Evolutionary conservation across 2,329 filamentous ascomycete genomes (phyloP).

Genomic region (Nemania sp.): DNA sequence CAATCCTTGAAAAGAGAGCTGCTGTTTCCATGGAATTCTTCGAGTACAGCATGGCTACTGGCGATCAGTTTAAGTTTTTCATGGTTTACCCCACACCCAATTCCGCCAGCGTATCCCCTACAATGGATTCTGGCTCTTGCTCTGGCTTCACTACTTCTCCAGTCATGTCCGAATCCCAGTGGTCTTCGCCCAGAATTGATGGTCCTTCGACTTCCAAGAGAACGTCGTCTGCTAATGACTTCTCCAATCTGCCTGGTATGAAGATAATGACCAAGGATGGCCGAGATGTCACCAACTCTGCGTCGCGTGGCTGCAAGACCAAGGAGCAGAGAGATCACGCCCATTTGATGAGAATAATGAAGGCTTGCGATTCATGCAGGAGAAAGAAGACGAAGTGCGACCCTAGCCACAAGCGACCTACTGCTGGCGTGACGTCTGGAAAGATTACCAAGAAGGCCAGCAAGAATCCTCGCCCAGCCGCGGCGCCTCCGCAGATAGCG

Average conservation of each 20-base stretch:
- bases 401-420: constrained; percentile 59
- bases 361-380: constrained; percentile 66
- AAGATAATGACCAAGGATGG: constrained; percentile 68
- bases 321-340: constrained; percentile 70
- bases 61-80: constrained; percentile 65
- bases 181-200: constrained; percentile 41
- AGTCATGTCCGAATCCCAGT: constrained; percentile 51
- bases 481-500: constrained; percentile 28
- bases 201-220: constrained; percentile 38
- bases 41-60: constrained; percentile 55
- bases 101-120: constrained; percentile 48
- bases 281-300: constrained; percentile 63
- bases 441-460: constrained; percentile 48
- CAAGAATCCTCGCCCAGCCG: constrained; percentile 25
- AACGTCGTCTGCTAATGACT: constrained; percentile 44
- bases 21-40: constrained; percentile 63
- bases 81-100: constrained; percentile 48
- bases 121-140: constrained; percentile 50
- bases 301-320: constrained; percentile 65
- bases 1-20: constrained; percentile 62
- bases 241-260: constrained; percentile 63
- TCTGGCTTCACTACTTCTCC: constrained; percentile 56
- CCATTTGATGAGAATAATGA: constrained; percentile 67
- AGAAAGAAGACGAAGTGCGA: constrained; percentile 67
- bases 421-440: constrained; percentile 39